These are phyloP conservation scores for Aspergillus sp. DNA, from an alignment of 2,329 filamentous ascomycete genomes.

Conservation along the genomic window DNA sequence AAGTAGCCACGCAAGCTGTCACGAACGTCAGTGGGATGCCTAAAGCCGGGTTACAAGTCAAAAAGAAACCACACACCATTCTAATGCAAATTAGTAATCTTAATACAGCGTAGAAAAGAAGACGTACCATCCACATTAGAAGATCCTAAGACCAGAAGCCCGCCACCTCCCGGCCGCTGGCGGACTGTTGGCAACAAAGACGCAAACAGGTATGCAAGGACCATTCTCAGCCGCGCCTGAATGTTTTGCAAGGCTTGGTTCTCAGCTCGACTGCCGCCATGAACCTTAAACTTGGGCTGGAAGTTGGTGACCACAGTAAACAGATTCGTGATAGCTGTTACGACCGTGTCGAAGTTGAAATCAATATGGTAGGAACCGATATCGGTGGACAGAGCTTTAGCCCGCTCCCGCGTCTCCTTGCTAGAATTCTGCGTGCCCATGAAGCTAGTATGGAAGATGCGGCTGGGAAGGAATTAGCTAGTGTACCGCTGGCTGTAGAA, in stretches of 20 bases:
- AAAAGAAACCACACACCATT: slow-evolving; percentile 22
- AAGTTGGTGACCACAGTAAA: slow-evolving; percentile 60
- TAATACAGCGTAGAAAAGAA: background rate
- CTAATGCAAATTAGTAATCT: slow-evolving; percentile 14
- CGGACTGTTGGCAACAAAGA: slow-evolving; percentile 62
- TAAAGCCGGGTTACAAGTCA: background rate
- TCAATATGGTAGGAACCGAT: slow-evolving; percentile 73
- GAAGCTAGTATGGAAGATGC: slow-evolving; percentile 63
- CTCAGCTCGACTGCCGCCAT: slow-evolving; percentile 61
- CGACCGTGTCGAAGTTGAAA: slow-evolving; percentile 69
- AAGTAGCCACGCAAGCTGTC: slow-evolving; percentile 50
- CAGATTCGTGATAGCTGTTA: slow-evolving; percentile 59
- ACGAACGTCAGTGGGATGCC: slow-evolving; percentile 33
- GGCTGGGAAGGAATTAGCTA: slow-evolving; percentile 16
- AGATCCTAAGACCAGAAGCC: slow-evolving; percentile 63
- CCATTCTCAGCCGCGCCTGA: slow-evolving; percentile 65
- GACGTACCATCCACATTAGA: slow-evolving; percentile 59
- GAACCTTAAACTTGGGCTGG: slow-evolving; percentile 59
- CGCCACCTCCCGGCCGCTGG: slow-evolving; percentile 54
- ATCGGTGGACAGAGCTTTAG: slow-evolving; percentile 55
- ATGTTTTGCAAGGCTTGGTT: slow-evolving; percentile 66
- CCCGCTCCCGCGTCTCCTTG: slow-evolving; percentile 64
- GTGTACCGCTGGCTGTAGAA: background rate
- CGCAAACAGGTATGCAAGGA: slow-evolving; percentile 62
- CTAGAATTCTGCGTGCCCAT: slow-evolving; percentile 70